phyloP scores from a whole-genome alignment of 805 yeast species.

The Saccharomyces paradoxus region DNA sequence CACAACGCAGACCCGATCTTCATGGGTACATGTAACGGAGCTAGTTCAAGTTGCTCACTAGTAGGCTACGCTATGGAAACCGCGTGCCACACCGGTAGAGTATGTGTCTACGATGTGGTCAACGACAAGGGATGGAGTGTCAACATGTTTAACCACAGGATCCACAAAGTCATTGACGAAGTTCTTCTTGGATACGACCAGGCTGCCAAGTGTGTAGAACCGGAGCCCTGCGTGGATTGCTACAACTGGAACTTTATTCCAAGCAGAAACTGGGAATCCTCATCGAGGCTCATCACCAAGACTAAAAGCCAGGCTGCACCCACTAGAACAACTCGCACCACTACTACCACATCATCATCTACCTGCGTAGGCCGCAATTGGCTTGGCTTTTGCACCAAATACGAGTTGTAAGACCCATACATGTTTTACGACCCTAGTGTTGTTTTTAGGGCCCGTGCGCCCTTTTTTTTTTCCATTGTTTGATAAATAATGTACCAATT shows the following conservation, averaged over 20 bases:
- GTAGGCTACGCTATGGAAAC: slow-evolving; percentile 98
- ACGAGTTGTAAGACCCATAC: slow-evolving; percentile 7
- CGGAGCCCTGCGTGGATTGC: slow-evolving; percentile 85
- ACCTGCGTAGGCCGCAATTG: slow-evolving; percentile 31
- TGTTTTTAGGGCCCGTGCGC: not conserved
- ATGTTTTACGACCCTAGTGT: not conserved
- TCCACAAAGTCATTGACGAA: slow-evolving; percentile 82
- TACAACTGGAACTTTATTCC: slow-evolving; percentile 76
- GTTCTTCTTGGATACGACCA: slow-evolving; percentile 63
- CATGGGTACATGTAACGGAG: slow-evolving; percentile 96
- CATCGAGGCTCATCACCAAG: slow-evolving; percentile 21
- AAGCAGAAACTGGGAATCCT: slow-evolving; percentile 26
- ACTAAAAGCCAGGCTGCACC: slow-evolving; percentile 10
- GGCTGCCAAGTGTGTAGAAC: slow-evolving; percentile 64
- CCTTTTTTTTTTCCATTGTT: slow-evolving; percentile 2
- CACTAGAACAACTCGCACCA: slow-evolving; percentile 11
- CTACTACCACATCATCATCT: slow-evolving; percentile 15
- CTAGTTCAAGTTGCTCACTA: slow-evolving; percentile 75
- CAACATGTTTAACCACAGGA: slow-evolving; percentile 78
- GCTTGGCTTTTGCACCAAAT: slow-evolving; percentile 30
- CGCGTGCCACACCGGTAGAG: slow-evolving; percentile 82
- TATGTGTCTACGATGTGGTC: slow-evolving; percentile 84
- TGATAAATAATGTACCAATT: not conserved
- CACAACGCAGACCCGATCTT: slow-evolving; percentile 95
- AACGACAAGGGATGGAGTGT: slow-evolving; percentile 87